Conservation (phyloP, 768 basidiomycete species). For the Trametes gibbosa region DNA sequence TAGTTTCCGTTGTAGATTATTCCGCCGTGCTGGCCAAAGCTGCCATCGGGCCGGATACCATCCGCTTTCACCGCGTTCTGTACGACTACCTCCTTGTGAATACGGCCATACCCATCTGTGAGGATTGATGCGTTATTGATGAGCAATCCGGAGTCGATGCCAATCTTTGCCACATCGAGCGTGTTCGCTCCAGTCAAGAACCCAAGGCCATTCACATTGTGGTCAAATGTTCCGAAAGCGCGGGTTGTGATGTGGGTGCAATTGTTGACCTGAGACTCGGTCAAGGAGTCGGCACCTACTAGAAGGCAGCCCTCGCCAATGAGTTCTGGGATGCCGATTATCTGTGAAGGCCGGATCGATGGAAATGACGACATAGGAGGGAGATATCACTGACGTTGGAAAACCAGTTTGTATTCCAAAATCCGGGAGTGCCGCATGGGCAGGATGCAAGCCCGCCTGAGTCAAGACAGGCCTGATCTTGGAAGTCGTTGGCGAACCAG, state of each 20-base stretch:
- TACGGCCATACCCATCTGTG: constrained; percentile 32
- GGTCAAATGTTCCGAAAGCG: constrained; percentile 47
- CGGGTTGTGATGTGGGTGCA: constrained; percentile 52
- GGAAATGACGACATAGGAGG: no score
- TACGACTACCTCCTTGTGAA: constrained; percentile 54
- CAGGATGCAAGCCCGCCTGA: constrained; percentile 50
- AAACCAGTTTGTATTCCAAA: constrained; percentile 68
- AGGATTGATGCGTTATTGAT: constrained; percentile 25
- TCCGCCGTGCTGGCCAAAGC: constrained; percentile 53
- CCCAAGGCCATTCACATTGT: constrained; percentile 42
- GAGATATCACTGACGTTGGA: constrained; percentile 42
- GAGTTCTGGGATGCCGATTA: constrained; percentile 59
- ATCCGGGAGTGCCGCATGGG: constrained; percentile 50
- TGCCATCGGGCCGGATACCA: constrained; percentile 51
- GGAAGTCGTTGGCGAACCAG: constrained; percentile 64
- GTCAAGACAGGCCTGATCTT: constrained; percentile 50
- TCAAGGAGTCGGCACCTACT: constrained; percentile 43
- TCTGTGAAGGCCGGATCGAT: constrained; percentile 31
- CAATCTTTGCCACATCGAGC: constrained; percentile 62
- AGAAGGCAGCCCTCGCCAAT: constrained; percentile 58
- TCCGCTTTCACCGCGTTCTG: constrained; percentile 49
- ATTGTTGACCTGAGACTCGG: constrained; percentile 38
- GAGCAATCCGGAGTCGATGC: constrained; percentile 47
- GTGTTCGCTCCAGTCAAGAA: constrained; percentile 63
- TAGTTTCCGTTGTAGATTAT: constrained; percentile 58